These are phyloP conservation scores for Leptographium wingfieldii DNA, from an alignment of 2,329 filamentous ascomycete species.

Conservation along the genomic window DNA sequence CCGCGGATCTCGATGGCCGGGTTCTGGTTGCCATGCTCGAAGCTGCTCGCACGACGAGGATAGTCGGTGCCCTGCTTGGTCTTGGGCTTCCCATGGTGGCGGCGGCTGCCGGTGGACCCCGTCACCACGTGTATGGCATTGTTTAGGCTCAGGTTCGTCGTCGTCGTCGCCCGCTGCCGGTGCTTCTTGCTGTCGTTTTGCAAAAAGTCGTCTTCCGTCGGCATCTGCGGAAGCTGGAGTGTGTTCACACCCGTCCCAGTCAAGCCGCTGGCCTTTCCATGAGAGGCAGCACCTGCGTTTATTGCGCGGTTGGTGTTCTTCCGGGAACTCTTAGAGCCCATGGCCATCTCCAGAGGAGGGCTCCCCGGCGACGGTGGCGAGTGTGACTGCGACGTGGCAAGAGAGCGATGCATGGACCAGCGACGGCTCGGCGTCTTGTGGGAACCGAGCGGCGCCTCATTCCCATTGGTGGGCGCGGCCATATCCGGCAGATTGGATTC, in stretches of 20 bases:
- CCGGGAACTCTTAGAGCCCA: not conserved
- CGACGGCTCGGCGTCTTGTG: slow-evolving; percentile 23
- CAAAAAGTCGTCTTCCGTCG: slow-evolving; percentile 31
- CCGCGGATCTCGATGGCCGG: slow-evolving; percentile 13
- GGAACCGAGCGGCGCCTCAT: not conserved
- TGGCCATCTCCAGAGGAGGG: slow-evolving; percentile 27
- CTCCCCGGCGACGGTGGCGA: slow-evolving; percentile 38
- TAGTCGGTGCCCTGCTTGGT: slow-evolving; percentile 11
- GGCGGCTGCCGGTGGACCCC: slow-evolving; percentile 10
- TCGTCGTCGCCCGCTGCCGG: slow-evolving; percentile 30
- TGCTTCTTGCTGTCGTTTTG: slow-evolving; percentile 36
- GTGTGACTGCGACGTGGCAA: slow-evolving; percentile 32
- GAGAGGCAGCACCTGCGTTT: not conserved
- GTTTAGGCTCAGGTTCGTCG: slow-evolving; percentile 36
- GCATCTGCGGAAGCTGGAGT: slow-evolving; percentile 18
- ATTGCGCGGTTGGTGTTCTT: not conserved
- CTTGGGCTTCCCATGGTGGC: slow-evolving; percentile 9
- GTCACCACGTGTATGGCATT: slow-evolving; percentile 35
- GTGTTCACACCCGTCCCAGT: slow-evolving; percentile 9
- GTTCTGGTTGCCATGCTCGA: slow-evolving; percentile 25
- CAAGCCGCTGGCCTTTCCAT: not conserved
- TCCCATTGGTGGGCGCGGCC: not conserved
- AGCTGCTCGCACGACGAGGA: slow-evolving; percentile 33
- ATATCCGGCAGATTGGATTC: slow-evolving; percentile 17
- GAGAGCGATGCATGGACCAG: slow-evolving; percentile 33